Conservation (phyloP, 257 asterid species). For the Knoxia roxburghii region DNA sequence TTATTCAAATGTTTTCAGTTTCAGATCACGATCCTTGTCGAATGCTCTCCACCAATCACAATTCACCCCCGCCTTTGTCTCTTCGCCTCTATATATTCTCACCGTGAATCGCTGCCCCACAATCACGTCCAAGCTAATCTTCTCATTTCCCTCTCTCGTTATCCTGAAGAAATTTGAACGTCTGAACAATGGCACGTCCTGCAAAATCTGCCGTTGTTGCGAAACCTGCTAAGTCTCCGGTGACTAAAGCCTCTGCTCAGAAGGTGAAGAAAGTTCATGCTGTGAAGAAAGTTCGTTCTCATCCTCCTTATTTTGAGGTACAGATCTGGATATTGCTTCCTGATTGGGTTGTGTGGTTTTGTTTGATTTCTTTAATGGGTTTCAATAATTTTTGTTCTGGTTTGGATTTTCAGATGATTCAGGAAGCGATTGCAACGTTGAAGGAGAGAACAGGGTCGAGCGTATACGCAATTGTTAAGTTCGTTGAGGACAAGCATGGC, state of each 20-base stretch:
- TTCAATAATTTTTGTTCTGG: not conserved
- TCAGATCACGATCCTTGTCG: constrained; percentile 42
- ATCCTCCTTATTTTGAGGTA: constrained; percentile 86
- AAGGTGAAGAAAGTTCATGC: constrained; percentile 52
- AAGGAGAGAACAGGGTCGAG: constrained; percentile 88
- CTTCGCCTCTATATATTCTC: constrained; percentile 7
- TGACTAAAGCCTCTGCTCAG: not conserved
- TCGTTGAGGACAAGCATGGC: constrained; percentile 69
- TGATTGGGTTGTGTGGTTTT: not conserved
- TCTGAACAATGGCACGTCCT: constrained; percentile 10
- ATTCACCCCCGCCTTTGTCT: constrained; percentile 25
- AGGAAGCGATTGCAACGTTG: constrained; percentile 66
- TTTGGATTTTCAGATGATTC: constrained; percentile 49
- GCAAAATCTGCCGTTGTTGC: not conserved
- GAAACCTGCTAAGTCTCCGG: constrained; percentile 5
- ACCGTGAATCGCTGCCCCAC: not conserved
- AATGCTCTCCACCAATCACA: constrained; percentile 47
- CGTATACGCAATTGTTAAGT: constrained; percentile 66
- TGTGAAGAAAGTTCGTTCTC: constrained; percentile 38
- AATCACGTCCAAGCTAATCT: not conserved
- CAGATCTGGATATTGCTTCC: not conserved
- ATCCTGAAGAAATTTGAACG: not conserved
- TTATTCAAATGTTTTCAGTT: constrained; percentile 34
- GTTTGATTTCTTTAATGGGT: not conserved
- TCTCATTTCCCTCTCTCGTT: constrained; percentile 8